phyloP scores from a whole-genome alignment of 768 basidiomycete genomes.

The Collybia nuda region DNA sequence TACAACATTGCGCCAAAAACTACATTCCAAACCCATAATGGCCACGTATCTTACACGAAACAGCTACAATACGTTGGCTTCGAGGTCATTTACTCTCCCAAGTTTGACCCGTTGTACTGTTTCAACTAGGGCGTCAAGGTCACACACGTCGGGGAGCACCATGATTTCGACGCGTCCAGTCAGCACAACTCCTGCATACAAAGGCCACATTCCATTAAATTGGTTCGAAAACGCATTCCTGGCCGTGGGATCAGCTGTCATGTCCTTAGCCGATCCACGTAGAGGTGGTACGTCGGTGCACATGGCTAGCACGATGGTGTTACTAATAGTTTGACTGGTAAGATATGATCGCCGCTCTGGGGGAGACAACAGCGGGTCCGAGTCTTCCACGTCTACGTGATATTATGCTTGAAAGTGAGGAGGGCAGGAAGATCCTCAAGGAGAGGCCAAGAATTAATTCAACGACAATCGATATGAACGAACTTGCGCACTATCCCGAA shows the following conservation, averaged over 20 bases:
- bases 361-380: constrained; percentile 87
- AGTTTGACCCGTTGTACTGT: no score
- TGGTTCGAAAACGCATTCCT: constrained; percentile 83
- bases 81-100: no score
- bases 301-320: background rate
- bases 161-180: constrained; percentile 9
- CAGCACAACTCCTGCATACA: constrained; percentile 55
- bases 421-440: constrained; percentile 83
- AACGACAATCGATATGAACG: constrained; percentile 68
- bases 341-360: constrained; percentile 96
- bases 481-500: constrained; percentile 64
- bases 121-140: no score
- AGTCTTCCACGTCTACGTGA: constrained; percentile 77
- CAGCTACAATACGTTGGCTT: no score
- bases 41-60: no score
- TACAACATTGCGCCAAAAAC: no score
- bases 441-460: constrained; percentile 84
- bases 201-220: constrained; percentile 80
- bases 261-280: constrained; percentile 77
- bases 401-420: constrained; percentile 71
- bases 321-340: background rate
- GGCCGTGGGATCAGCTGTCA: constrained; percentile 81
- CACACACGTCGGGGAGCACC: background rate
- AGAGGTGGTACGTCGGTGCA: constrained; percentile 69
- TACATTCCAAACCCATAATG: no score